phyloP scores from a whole-genome alignment of 192 early-diverging fungal genomes.

The Pilobolus umbonatus region DNA sequence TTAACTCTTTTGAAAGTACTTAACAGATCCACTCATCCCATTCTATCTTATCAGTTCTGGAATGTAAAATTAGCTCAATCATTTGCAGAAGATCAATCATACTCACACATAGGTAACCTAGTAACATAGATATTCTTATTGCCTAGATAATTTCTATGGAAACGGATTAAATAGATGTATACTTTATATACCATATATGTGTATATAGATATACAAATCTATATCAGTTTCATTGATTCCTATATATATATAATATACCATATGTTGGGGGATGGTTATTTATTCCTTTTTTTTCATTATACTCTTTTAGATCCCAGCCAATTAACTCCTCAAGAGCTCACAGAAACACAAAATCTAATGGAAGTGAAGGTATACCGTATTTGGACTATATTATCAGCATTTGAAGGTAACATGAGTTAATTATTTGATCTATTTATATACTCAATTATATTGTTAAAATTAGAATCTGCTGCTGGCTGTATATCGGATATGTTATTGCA shows the following conservation, averaged over 20 bases:
- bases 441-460: not conserved
- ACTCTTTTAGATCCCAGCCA: constrained; percentile 17
- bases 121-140: too few relatives aligned
- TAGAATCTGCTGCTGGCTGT: constrained; percentile 82
- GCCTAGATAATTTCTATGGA: too few relatives aligned
- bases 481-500: constrained; percentile 86
- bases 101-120: too few relatives aligned
- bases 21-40: too few relatives aligned
- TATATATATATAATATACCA: not conserved
- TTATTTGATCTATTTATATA: not conserved
- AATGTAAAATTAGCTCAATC: constrained; percentile 50
- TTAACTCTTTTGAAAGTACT: too few relatives aligned
- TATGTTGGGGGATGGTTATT: too few relatives aligned
- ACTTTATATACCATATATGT: not conserved
- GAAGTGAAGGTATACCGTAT: constrained; percentile 88
- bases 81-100: constrained; percentile 19
- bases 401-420: constrained; percentile 47
- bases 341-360: constrained; percentile 59
- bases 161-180: too few relatives aligned
- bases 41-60: constrained; percentile 58
- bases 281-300: too few relatives aligned
- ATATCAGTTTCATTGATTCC: too few relatives aligned
- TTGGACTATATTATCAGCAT: constrained; percentile 75
- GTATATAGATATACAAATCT: too few relatives aligned
- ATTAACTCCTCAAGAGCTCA: constrained; percentile 51